Evolutionary conservation across 1,284 basidiomycete species (phyloP), one percentile per base, ranked within the genome.

Genomic region (Rhodotorula sp.): DNA sequence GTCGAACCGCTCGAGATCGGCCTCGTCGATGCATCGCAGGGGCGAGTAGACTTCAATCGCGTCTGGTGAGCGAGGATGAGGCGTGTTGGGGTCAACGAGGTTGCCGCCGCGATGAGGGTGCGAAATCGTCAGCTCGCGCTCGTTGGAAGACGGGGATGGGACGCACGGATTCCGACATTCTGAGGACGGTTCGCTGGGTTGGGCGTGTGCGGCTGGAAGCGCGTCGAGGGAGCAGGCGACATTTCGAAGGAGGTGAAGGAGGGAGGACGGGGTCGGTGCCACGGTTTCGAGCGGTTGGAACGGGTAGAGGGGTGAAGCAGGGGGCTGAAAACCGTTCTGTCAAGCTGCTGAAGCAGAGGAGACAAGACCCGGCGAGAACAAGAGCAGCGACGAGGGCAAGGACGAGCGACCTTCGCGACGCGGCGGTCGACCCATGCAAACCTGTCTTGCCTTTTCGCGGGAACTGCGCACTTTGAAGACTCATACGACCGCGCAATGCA

Each of bases 1-100:
- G 80, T 99, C 95, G 82, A 92, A 99, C 73, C 87, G 89, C 81
- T 99, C 95, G 66, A 97, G 88, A 77, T 91, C 93, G 64, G 89
- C 88, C 83, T 96, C 92, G n/a, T 91, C 92, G 83, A 96, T 90
- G 83, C 92, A 94, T 13, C 75, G 71, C 18, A 64, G 64, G 26
- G 77, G 77, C 67, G 74, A 76, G 79, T 88, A 90, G 31, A 83
- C 76, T 75, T 88, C 86, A 76, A 89, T 89, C 4, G 82, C 80
- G 55, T 85, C 86, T 20, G 82, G 28, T 47, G 26, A 11, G 26
- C 9, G n/a, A 22, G 44, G 15, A 6, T 11, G 30, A 24, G 26
- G 18, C 34, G 22, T n/a, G 26, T 24, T 18, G 30, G 34, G 22
- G 18, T 50, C 31, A 28, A 53, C 37, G 22, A 31, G 28, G 55